Percentiles rank a stretch among this genome's conserved stretches.
Evolutionary conservation across 768 basidiomycete genomes (phyloP).

Genomic region (Termitomyces sp.): DNA sequence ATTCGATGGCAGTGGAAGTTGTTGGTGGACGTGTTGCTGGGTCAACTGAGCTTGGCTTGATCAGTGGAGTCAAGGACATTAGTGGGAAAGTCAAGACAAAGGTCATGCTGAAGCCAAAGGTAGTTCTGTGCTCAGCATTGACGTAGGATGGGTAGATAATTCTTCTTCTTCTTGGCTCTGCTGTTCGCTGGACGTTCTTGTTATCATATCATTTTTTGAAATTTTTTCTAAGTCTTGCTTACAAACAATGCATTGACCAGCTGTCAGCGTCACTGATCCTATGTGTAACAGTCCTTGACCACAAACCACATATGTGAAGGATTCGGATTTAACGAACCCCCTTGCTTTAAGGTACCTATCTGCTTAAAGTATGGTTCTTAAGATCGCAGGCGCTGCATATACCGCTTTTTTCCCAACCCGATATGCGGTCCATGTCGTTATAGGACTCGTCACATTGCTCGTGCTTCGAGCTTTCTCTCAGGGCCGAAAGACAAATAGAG

Average conservation of each 20-base stretch:
- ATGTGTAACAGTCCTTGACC: not conserved
- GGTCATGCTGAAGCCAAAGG: constrained; percentile 22
- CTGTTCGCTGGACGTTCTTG: not conserved
- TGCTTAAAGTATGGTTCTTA: constrained; percentile 48
- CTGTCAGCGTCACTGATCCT: too few species aligned
- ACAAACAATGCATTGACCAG: not conserved
- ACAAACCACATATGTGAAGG: not conserved
- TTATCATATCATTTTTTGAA: not conserved
- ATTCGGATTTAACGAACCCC: not conserved
- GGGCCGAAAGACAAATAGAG: constrained; percentile 67
- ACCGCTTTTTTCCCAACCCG: constrained; percentile 49
- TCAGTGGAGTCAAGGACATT: not conserved
- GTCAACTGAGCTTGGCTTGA: constrained; percentile 23
- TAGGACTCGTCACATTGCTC: constrained; percentile 43
- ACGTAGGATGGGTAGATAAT: not conserved
- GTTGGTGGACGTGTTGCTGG: constrained; percentile 15
- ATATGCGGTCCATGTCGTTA: constrained; percentile 54
- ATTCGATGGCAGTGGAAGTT: not conserved
- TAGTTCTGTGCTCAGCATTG: constrained; percentile 18
- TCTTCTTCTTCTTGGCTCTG: too few species aligned
- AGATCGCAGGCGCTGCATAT: constrained; percentile 38
- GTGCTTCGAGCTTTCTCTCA: constrained; percentile 61
- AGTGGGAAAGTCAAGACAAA: not conserved
- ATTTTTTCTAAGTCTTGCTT: too few species aligned
- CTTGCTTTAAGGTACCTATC: not conserved